Evolutionary conservation across 176 grass and related monocot species (phyloP), one percentile per base, ranked within the genome.

Genomic region (Oryza rufipogon): DNA sequence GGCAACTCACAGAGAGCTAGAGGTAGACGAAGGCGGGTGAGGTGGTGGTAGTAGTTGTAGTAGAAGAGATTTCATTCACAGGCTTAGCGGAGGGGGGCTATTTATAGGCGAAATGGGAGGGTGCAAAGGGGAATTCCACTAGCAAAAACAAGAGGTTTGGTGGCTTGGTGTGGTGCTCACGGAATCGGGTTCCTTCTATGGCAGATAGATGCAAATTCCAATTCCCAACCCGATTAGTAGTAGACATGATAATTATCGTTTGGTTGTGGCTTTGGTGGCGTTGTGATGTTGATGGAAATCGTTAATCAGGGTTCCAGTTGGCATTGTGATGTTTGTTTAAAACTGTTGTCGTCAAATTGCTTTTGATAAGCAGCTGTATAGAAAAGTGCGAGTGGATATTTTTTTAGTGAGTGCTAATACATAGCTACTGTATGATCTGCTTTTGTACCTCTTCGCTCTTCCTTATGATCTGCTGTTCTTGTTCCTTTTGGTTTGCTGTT

Each of bases 81-180:
- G 63, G 81, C 58, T 46, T 64, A 13, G 78, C 44, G 17, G 11
- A 22, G 26, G 38, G 49, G 74, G 34, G 9, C 39, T 73, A 90
- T 94, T 94, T 94, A 90, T 94, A 94, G 85, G 85, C 68, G 72
- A 33, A 47, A 17, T 9, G 81, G 42, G 66, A 75, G 56, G 64
- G 77, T 11, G 12, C 11, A 16, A 82, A 63, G 11, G 33, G 64
- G 70, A 34, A 68, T 28, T 75, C 64, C 71, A 19, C 30, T 58
- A 23, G 80, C 64, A 2, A 19, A 52, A 19, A 52, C 6, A 17
- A 52, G 6, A 52, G 49, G 51, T 69, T 15, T 83, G 87, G 52
- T 78, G 80, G 16, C 4, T 17, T n/a, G 16, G 58, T 56, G 52
- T 56, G 52, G 52, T 56, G 52, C 52, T 56, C 61, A 2, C 7